Evolutionary conservation across 768 basidiomycete genomes (phyloP).

Genomic region (Calocybe cyanea): DNA sequence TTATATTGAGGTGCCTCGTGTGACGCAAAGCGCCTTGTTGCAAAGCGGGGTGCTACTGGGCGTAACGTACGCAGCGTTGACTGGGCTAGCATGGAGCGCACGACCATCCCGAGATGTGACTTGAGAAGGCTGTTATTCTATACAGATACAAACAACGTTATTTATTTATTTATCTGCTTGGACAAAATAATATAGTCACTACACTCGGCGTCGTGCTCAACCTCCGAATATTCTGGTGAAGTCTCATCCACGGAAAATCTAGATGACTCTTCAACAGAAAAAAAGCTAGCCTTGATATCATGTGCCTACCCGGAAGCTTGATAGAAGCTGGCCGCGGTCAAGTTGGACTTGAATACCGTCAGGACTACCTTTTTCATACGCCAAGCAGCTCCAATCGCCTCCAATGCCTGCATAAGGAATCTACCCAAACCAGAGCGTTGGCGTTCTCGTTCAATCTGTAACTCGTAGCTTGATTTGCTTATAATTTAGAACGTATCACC

Average conservation of each 20-base stretch:
- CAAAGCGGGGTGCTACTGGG: conserved; percentile 31
- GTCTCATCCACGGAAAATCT: conserved; percentile 54
- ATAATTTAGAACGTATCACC: background rate
- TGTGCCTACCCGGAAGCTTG: conserved; percentile 43
- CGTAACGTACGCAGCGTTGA: conserved; percentile 47
- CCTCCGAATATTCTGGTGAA: conserved; percentile 42
- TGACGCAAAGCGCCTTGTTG: conserved; percentile 55
- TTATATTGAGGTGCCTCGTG: conserved; percentile 83
- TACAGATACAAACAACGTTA: no score
- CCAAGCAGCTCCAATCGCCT: conserved; percentile 46
- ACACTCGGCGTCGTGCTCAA: conserved; percentile 27
- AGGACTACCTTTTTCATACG: conserved; percentile 69
- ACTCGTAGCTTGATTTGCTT: conserved; percentile 58
- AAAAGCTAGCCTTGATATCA: background rate
- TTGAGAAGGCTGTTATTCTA: no score
- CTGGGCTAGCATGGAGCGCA: conserved; percentile 39
- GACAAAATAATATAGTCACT: conserved; percentile 47
- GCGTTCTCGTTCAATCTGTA: conserved; percentile 50
- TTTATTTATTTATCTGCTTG: conserved; percentile 15
- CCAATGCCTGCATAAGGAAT: conserved; percentile 45
- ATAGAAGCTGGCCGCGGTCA: conserved; percentile 49
- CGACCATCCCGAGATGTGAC: conserved; percentile 3
- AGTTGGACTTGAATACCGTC: conserved; percentile 67
- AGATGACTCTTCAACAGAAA: background rate
- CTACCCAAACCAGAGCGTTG: conserved; percentile 60